Conservation (phyloP, 2,329 filamentous ascomycete genomes). For the Phyllosticta citrichinensis region DNA sequence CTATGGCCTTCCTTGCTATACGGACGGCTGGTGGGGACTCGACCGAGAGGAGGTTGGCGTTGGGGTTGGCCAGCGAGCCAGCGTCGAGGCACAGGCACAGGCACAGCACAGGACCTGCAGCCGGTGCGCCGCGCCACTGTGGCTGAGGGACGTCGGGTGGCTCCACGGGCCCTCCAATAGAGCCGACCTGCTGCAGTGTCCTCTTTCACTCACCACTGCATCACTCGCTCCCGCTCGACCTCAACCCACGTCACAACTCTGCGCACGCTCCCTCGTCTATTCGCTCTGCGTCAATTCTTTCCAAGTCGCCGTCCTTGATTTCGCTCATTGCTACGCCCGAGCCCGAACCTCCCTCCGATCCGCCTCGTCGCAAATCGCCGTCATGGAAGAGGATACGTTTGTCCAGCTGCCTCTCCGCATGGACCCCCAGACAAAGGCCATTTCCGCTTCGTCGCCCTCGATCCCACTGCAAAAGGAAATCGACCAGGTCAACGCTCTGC, state of each 20-base stretch:
- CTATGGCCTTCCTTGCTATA: not conserved
- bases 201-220: conserved; percentile 7
- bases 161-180: not conserved
- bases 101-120: not conserved
- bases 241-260: not conserved
- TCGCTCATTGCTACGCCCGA: not conserved
- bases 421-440: conserved; percentile 70
- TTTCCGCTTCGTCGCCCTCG: conserved; percentile 40
- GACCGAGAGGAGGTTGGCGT: not conserved
- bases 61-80: not conserved
- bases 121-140: not conserved
- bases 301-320: not conserved
- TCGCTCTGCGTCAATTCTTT: not conserved
- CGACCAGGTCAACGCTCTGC: conserved; percentile 64
- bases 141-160: not conserved
- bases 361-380: not conserved
- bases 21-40: not conserved
- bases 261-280: conserved; percentile 5
- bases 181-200: conserved; percentile 5
- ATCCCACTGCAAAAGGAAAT: conserved; percentile 41
- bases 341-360: not conserved
- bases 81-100: not conserved
- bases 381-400: conserved; percentile 50
- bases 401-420: conserved; percentile 71
- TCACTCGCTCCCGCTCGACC: not conserved